A percentile compares a stretch with the other conserved stretches of the same genome.
These are phyloP conservation scores for Arthrinium phaeospermum DNA, from an alignment of 2,329 filamentous ascomycete species.

Conservation along the genomic window DNA sequence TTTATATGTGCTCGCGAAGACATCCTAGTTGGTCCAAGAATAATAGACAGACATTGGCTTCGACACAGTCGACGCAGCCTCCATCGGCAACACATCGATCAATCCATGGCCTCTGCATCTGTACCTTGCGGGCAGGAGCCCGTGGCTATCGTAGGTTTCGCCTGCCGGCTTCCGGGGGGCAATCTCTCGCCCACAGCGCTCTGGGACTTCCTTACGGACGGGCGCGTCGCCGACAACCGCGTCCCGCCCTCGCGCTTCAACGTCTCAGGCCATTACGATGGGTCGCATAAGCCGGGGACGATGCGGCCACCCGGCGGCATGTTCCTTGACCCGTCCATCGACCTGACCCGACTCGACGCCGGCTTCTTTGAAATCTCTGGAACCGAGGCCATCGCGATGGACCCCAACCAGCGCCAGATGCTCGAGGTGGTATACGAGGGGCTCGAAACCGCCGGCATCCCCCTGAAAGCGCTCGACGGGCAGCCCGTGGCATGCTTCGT, in stretches of 20 bases:
- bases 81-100: no score
- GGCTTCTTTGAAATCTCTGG: conserved; percentile 34
- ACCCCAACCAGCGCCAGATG: conserved; percentile 35
- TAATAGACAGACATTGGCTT: no score
- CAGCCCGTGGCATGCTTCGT: no score
- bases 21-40: no score
- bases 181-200: conserved; percentile 40
- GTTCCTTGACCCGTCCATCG: conserved; percentile 43
- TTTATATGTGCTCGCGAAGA: no score
- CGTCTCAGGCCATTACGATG: conserved; percentile 43
- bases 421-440: conserved; percentile 39
- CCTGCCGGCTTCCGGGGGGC: conserved; percentile 48
- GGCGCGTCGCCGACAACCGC: conserved; percentile 38
- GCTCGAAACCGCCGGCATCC: conserved; percentile 36
- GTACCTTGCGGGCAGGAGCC: conserved; percentile 30
- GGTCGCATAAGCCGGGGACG: conserved; percentile 41
- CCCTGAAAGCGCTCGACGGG: neutral
- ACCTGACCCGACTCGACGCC: conserved; percentile 43
- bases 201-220: conserved; percentile 44
- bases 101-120: no score
- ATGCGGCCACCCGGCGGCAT: conserved; percentile 43
- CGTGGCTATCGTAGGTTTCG: conserved; percentile 50
- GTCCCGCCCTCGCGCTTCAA: conserved; percentile 41
- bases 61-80: no score
- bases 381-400: conserved; percentile 29